These are phyloP conservation scores for Filosporella fistucella DNA, from an alignment of 495 filamentous ascomycete species.

Conservation along the genomic window DNA sequence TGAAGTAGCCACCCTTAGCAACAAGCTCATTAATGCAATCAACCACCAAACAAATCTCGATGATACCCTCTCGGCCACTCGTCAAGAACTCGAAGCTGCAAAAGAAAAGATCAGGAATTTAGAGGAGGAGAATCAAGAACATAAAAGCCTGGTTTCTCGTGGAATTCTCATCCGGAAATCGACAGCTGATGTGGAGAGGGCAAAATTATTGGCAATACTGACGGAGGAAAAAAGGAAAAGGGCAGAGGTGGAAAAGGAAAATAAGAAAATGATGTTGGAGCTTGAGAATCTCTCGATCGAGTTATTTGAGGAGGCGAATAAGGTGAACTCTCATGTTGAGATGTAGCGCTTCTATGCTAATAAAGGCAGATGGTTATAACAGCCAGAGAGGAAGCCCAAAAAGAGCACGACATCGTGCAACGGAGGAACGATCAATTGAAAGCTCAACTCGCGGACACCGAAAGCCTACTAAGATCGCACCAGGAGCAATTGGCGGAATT, in stretches of 20 bases:
- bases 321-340: constrained; percentile 44
- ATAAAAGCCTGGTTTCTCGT: constrained; percentile 65
- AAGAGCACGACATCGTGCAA: constrained; percentile 69
- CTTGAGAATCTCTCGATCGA: constrained; percentile 84
- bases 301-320: constrained; percentile 93
- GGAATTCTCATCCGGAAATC: constrained; percentile 68
- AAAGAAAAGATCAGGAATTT: constrained; percentile 62
- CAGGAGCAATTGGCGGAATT: constrained; percentile 91
- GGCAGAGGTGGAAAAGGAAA: constrained; percentile 60
- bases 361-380: constrained; percentile 78
- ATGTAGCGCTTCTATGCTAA: constrained; percentile 25
- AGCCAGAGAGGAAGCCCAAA: constrained; percentile 55
- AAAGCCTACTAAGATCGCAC: constrained; percentile 79
- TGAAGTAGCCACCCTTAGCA: constrained; percentile 87
- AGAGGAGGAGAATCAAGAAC: constrained; percentile 57
- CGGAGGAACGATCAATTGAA: constrained; percentile 77
- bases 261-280: constrained; percentile 72
- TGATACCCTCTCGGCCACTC: constrained; percentile 76
- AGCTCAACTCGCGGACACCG: constrained; percentile 75
- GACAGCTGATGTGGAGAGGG: constrained; percentile 62
- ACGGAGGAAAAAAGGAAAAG: constrained; percentile 58
- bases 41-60: constrained; percentile 94
- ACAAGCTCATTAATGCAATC: constrained; percentile 94
- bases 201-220: constrained; percentile 59
- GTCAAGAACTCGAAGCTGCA: constrained; percentile 78